Evolutionary conservation across 2,329 filamentous ascomycete genomes (phyloP).

Genomic region (Drechmeria coniospora): DNA sequence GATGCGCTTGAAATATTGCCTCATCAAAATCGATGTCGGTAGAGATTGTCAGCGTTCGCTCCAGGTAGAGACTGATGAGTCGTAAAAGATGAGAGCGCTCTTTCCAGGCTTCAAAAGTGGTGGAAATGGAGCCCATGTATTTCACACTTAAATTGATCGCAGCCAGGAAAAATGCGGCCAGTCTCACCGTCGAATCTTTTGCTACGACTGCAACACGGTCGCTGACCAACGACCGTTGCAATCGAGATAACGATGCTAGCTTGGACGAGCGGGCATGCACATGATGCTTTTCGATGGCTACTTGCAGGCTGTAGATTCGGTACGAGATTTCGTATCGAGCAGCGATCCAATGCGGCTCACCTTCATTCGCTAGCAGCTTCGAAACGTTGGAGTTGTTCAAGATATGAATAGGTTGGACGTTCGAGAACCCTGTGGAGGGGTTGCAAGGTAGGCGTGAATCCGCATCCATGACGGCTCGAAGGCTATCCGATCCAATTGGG

Average conservation of each 20-base stretch:
- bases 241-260: constrained; percentile 38
- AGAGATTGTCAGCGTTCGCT: constrained; percentile 34
- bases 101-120: constrained; percentile 14
- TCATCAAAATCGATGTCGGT: constrained; percentile 38
- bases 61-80: constrained; percentile 35
- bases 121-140: constrained; percentile 23
- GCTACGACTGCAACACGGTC: constrained; percentile 38
- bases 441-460: constrained; percentile 17
- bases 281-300: constrained; percentile 25
- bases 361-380: constrained; percentile 23
- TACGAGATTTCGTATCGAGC: constrained; percentile 34
- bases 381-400: constrained; percentile 41
- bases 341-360: constrained; percentile 31
- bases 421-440: constrained; percentile 15
- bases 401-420: constrained; percentile 39
- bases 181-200: constrained; percentile 44
- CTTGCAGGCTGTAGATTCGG: constrained; percentile 26
- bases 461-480: constrained; percentile 19
- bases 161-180: constrained; percentile 33
- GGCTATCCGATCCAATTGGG: constrained; percentile 11
- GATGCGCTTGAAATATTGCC: constrained; percentile 47
- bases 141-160: constrained; percentile 24
- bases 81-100: constrained; percentile 18
- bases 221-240: constrained; percentile 44
- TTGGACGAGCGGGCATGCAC: constrained; percentile 28